Evolutionary conservation across 2,329 filamentous ascomycete genomes (phyloP), one percentile per base, ranked within the genome.

Genomic region (Rhinocladiella similis): DNA sequence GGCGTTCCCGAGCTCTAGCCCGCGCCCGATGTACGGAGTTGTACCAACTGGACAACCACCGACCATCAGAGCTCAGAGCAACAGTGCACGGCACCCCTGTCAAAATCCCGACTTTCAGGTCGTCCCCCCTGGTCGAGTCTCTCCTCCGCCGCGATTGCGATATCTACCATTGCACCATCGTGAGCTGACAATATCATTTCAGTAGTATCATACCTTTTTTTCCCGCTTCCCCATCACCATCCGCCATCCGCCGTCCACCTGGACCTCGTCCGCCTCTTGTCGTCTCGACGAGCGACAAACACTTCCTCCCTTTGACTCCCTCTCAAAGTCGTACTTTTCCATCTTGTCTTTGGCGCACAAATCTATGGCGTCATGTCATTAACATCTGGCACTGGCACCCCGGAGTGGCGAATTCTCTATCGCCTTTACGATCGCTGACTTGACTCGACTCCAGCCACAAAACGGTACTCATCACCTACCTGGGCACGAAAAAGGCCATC

Each of bases 301-400:
- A 33, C 29, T 33, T 12, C 5, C 10, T 10, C 25, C 3, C 25
- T 27, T 7, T 3, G 25, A 33, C 29, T 33, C 29, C 10, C 10
- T 33, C 10, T 9, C 6, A 33, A 33, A 33, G 43, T 46, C 14
- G 20, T 46, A 1, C 5, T 25, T 13, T 19, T 5, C 3, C 12
- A 9, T 25, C 18, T 46, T 25, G 43, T 46, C 43, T 36, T 22
- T 39, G 3, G 16, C 10, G 29, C 29, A 33, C 29, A 33, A 53
- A 50, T 59, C 59, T 61, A 61, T 61, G 59, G 59, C 59, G 59
- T 61, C 59, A 61, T 61, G 59, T 54, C 50, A 50, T 47, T 54
- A 16, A 58, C 22, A 54, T 49, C 53, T 35, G 46, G 47, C 47
- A 10, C 41, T 50, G 39, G 22, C 25, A 14, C 36, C 22, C 36